Conservation (phyloP, 2,329 filamentous ascomycete genomes). For the Coniochaeta sp. region DNA sequence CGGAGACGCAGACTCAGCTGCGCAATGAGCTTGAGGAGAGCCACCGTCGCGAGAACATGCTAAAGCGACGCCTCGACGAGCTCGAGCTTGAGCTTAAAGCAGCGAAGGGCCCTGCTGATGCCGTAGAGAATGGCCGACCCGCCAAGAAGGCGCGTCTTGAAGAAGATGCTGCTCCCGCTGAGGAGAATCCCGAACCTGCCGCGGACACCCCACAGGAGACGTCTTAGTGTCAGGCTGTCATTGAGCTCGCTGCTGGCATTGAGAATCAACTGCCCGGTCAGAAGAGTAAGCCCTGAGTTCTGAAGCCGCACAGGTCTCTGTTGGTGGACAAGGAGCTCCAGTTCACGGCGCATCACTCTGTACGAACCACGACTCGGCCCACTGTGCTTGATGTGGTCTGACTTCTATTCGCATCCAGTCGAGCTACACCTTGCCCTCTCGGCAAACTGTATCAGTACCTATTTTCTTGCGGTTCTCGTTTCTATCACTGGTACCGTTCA, state of each 20-base stretch:
- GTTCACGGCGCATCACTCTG: not conserved
- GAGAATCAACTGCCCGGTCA: not conserved
- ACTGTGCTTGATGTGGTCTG: not conserved
- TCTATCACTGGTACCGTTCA: not conserved
- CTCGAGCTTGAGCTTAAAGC: conserved; percentile 54
- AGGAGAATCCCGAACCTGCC: not conserved
- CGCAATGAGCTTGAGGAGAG: conserved; percentile 66
- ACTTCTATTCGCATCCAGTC: not conserved
- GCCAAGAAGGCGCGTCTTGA: conserved; percentile 23
- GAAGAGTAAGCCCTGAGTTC: not conserved
- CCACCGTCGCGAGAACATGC: conserved; percentile 69
- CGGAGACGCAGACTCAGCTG: conserved; percentile 35
- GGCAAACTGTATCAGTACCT: not conserved
- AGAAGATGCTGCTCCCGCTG: conserved; percentile 11
- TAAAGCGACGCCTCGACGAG: conserved; percentile 78
- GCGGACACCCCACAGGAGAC: conserved; percentile 1
- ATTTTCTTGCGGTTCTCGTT: not conserved
- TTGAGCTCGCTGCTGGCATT: not conserved
- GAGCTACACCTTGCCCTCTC: not conserved
- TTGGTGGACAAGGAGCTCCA: too few species aligned
- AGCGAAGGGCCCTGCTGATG: conserved; percentile 17
- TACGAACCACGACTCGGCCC: not conserved
- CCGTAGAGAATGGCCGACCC: conserved; percentile 17
- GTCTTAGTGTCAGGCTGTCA: not conserved
- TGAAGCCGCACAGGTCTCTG: not conserved